Base-by-base conservation (phyloP, 495 filamentous ascomycete species). In the Cudoniella acicularis region DNA sequence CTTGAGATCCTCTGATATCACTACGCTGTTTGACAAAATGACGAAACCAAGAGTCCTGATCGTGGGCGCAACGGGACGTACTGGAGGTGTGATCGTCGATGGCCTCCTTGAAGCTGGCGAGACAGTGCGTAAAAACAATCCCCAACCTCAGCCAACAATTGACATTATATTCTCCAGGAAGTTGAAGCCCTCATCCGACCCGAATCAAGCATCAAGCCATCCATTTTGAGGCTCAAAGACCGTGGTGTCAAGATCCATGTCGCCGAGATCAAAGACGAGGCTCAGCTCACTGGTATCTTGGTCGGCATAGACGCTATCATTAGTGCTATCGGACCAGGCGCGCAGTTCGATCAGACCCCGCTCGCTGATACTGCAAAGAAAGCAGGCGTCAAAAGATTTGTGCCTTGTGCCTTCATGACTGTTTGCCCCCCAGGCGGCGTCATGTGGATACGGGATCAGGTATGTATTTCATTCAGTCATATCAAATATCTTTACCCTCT, bases 351-450 rank as follows among this genome's bases (percentile, higher is more conserved):
- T 42, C 81, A 85, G 53, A 73, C 83, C n/a, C 70, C 75, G 2
- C 69, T 85, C 17, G 78, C 75, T 62, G 76, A 79, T 49, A 82
- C 83, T 0, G 79, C 80, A 2, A 82, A 82, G 62, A 72, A 69
- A 47, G 77, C 76, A 17, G 80, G 81, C 4, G 79, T 83, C 36
- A 76, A 79, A 67, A 76, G 81, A 56, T 85, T 85, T 64, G 71
- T 86, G 54, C 83, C 82, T 2, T 83, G 81, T 64, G 75, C 70
- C 48, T 82, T 20, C 71, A 77, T 2, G 71, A 75, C 49, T 77
- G 78, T 41, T 71, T 79, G 24, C 77, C 79, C 76, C 69, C 67
- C 61, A 79, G 59, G 73, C 71, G 61, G 78, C 79, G 13, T 49
- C 11, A 49, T 57, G 54, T 6, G 13, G 23, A 1, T 57, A 21